Conservation (phyloP, 768 basidiomycete genomes). For the Fomitopsis pulvina region DNA sequence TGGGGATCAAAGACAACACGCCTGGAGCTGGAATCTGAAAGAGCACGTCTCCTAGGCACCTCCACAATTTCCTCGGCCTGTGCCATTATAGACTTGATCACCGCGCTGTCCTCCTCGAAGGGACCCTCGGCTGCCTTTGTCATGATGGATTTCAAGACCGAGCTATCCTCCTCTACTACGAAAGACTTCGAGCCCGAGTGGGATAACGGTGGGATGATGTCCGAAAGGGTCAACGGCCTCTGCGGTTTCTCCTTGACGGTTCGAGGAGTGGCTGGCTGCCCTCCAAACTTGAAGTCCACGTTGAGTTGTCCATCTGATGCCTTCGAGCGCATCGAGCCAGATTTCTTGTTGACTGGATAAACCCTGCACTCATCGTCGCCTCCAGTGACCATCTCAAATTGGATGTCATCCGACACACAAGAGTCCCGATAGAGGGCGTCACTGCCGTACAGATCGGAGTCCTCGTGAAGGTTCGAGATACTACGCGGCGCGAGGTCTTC, state of each 20-base stretch:
- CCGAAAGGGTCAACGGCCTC: slow-evolving; percentile 53
- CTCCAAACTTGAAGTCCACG: slow-evolving; percentile 71
- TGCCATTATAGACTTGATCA: slow-evolving; percentile 23
- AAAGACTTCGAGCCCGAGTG: slow-evolving; percentile 44
- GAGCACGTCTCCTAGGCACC: slow-evolving; percentile 26
- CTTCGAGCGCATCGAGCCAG: slow-evolving; percentile 31
- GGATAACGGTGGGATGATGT: slow-evolving; percentile 65
- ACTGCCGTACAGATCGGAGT: slow-evolving; percentile 6
- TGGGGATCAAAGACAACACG: slow-evolving; percentile 19
- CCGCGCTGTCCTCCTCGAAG: slow-evolving; percentile 24
- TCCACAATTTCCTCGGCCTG: slow-evolving; percentile 14
- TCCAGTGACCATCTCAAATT: slow-evolving; percentile 18
- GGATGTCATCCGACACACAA: slow-evolving; percentile 16
- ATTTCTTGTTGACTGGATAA: slow-evolving; percentile 23
- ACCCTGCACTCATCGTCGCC: slow-evolving; percentile 28
- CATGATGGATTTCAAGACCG: slow-evolving; percentile 22
- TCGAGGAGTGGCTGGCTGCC: slow-evolving; percentile 24
- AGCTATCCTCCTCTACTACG: slow-evolving; percentile 24
- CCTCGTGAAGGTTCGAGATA: slow-evolving; percentile 13
- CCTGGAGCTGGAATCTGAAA: slow-evolving; percentile 41
- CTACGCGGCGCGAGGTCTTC: slow-evolving; percentile 20
- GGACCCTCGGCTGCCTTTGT: slow-evolving; percentile 13
- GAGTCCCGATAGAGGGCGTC: slow-evolving; percentile 12
- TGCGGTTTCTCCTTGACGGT: slow-evolving; percentile 9
- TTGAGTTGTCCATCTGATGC: slow-evolving; percentile 65